Evolutionary conservation across 1,139 yeast genomes (phyloP).

Genomic region (Debaryomyces coudertii): DNA sequence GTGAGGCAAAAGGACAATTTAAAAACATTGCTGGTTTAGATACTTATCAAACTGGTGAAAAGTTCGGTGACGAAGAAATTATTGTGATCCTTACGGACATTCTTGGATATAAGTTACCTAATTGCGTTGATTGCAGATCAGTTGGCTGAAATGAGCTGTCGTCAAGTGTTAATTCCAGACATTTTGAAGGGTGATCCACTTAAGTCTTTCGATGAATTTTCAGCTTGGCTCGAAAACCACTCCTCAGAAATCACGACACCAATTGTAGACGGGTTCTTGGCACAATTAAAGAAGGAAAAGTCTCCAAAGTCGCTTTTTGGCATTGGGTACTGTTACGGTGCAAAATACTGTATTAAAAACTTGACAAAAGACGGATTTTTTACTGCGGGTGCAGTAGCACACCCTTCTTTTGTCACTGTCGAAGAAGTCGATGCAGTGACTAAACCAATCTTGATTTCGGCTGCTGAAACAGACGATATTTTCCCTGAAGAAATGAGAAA

Average conservation of each 20-base stretch:
- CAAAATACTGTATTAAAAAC: slow-evolving; percentile 62
- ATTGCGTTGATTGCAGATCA: slow-evolving; percentile 71
- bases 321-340: slow-evolving; percentile 87
- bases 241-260: slow-evolving; percentile 45
- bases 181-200: slow-evolving; percentile 61
- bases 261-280: slow-evolving; percentile 46
- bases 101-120: slow-evolving; percentile 60
- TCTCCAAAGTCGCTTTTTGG: slow-evolving; percentile 58
- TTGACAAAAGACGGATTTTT: slow-evolving; percentile 50
- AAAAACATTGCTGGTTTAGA: slow-evolving; percentile 47
- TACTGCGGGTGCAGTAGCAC: slow-evolving; percentile 73
- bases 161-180: slow-evolving; percentile 74
- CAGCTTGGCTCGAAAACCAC: slow-evolving; percentile 60
- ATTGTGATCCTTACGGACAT: slow-evolving; percentile 72
- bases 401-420: slow-evolving; percentile 70
- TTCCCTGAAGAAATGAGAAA: slow-evolving; percentile 67
- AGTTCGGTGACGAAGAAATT: slow-evolving; percentile 43
- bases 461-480: slow-evolving; percentile 68
- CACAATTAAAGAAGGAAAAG: slow-evolving; percentile 42
- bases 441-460: slow-evolving; percentile 68
- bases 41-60: slow-evolving; percentile 60
- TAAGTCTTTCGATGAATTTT: not conserved
- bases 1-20: slow-evolving; percentile 50
- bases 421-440: slow-evolving; percentile 63
- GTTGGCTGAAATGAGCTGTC: slow-evolving; percentile 60